Percentiles rank a stretch among this genome's conserved stretches.
Evolutionary conservation across 1,139 yeast genomes (phyloP).

Genomic region (Blastobotrys elegans): DNA sequence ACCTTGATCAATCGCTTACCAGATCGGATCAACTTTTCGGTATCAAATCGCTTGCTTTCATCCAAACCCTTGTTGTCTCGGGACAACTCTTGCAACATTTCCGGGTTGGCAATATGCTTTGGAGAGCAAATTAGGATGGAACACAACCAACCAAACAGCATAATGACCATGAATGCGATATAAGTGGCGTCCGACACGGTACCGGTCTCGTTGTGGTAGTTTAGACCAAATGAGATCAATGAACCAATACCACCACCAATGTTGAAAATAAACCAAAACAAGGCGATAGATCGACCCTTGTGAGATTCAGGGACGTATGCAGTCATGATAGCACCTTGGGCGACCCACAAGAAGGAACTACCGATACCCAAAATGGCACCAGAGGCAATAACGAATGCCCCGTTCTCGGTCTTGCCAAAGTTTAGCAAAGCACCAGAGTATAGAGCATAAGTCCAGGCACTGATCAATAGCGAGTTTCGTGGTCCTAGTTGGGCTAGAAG

Average conservation of each 20-base stretch:
- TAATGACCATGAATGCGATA: constrained; percentile 24
- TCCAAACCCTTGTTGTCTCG: constrained; percentile 15
- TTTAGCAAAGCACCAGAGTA: constrained; percentile 53
- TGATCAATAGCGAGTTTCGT: constrained; percentile 45
- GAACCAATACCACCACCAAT: constrained; percentile 49
- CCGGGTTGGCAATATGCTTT: constrained; percentile 14
- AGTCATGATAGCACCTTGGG: constrained; percentile 52
- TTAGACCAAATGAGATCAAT: constrained; percentile 24
- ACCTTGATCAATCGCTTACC: constrained; percentile 12
- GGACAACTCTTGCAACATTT: constrained; percentile 13
- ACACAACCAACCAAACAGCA: constrained; percentile 24
- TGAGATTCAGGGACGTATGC: constrained; percentile 50
- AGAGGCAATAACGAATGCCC: constrained; percentile 53
- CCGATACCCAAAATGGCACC: constrained; percentile 59
- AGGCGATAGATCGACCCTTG: constrained; percentile 50
- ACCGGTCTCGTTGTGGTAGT: constrained; percentile 19
- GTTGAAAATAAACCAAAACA: constrained; percentile 64
- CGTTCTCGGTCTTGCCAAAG: constrained; percentile 45
- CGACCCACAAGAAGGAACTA: constrained; percentile 57
- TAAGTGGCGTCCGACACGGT: constrained; percentile 24
- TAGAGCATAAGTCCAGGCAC: constrained; percentile 54
- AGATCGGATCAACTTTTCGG: constrained; percentile 13
- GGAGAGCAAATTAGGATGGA: constrained; percentile 19
- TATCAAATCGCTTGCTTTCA: constrained; percentile 12
- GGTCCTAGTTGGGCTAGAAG: constrained; percentile 52